Base-by-base conservation (phyloP, 495 filamentous ascomycete species). In the Glutinoglossum americanum region DNA sequence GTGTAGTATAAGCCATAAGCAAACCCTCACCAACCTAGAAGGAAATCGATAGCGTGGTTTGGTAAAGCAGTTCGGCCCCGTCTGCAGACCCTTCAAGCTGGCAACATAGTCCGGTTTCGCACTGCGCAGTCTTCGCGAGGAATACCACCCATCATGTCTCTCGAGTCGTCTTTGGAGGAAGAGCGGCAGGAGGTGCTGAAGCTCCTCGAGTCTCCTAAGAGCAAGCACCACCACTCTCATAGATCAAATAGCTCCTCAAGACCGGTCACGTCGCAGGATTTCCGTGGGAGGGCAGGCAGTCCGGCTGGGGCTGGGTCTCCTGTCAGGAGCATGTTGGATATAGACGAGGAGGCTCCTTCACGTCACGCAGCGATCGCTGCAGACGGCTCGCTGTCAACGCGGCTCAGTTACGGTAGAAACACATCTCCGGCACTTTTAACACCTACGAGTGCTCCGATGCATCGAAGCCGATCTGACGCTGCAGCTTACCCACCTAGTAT, bases 111-210 rank as follows among this genome's bases (percentile, higher is more conserved):
- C 41, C 19, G 15, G 37, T 17, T 2, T 2, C 37, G 37, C 2
- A 11, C 13, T 25, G 4, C 49, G 49, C 49, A 27, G 23, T 28
- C 28, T 4, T 15, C 26, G 11, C 15, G 17, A 53, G 11, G 28
- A 53, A 27, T 7, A 17, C 3, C 28, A 33, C n/a, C n/a, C n/a
- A 17, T 10, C 45, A 68, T 69, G 82, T 85, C 84, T 60, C 76
- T 85, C 58, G 82, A 86, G 71, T 73, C 79, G 25, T 78, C 80
- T 55, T 72, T 85, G 49, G 82, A 87, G 64, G 80, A 87, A 68
- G 84, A 88, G 71, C 74, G 80, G 49, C 74, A 73, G 58, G 84
- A 84, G 69, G 76, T 87, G 45, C 71, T 87, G 62, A 78, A 76
- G 57, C 68, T 84, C 48, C 68, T 87, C 21, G 77, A 82, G 66